These are phyloP conservation scores for Glomus cerebriforme DNA, from an alignment of 192 early-diverging fungal species.

Conservation along the genomic window DNA sequence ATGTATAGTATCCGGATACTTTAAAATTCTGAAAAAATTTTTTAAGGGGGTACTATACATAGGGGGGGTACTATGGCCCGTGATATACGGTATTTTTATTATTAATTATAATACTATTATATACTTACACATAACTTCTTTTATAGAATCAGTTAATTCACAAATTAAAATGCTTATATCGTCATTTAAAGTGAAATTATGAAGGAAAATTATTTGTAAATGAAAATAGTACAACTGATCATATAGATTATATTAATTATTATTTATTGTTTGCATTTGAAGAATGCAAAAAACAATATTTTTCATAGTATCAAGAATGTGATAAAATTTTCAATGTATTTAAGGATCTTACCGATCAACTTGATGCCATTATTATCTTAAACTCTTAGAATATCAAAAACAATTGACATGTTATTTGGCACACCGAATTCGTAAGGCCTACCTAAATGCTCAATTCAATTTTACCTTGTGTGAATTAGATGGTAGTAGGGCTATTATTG, in stretches of 20 bases:
- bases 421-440: neutral
- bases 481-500: neutral
- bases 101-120: neutral
- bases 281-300: neutral
- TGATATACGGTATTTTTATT: no score
- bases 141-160: no score
- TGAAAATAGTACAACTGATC: neutral
- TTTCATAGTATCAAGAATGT: neutral
- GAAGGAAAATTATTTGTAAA: neutral
- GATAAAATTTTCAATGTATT: neutral
- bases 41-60: no score
- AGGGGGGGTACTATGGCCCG: no score
- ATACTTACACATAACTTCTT: neutral
- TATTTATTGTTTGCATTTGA: slow-evolving; percentile 7
- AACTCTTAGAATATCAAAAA: no score
- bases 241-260: no score
- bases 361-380: neutral
- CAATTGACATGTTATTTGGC: slow-evolving; percentile 11
- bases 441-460: no score
- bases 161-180: neutral
- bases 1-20: no score
- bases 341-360: neutral
- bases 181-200: neutral
- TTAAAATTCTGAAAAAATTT: no score
- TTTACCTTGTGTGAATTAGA: neutral